Conservation (phyloP, 2,329 filamentous ascomycete genomes). For the Aspergillus sp. region DNA sequence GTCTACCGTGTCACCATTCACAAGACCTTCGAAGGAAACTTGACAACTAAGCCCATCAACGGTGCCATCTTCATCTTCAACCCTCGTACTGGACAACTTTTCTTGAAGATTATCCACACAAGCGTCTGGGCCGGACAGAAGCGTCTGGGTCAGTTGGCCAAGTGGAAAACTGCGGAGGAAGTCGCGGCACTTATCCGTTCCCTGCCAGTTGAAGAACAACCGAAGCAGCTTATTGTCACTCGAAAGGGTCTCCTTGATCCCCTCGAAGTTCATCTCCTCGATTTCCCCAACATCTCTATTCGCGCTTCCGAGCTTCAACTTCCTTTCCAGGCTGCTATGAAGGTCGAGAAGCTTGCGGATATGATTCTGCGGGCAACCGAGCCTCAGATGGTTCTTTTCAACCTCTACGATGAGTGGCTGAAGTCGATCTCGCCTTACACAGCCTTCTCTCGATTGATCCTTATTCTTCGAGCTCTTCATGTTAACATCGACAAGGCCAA, state of each 20-base stretch:
- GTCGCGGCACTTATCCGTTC: slow-evolving; percentile 95
- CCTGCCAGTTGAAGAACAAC: slow-evolving; percentile 93
- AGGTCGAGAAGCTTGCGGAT: slow-evolving; percentile 97
- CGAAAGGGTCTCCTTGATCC: slow-evolving; percentile 95
- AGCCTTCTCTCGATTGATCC: slow-evolving; percentile 88
- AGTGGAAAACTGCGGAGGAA: slow-evolving; percentile 99
- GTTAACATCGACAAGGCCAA: slow-evolving; percentile 99
- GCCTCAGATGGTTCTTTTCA: slow-evolving; percentile 99
- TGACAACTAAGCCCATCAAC: slow-evolving; percentile 99
- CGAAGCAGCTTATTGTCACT: slow-evolving; percentile 97
- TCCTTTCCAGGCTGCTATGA: slow-evolving; percentile 99
- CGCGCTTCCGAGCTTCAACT: slow-evolving; percentile 93
- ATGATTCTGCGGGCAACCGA: slow-evolving; percentile 98
- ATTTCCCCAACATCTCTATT: slow-evolving; percentile 99
- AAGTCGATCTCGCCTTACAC: slow-evolving; percentile 99
- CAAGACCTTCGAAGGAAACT: slow-evolving; percentile 98
- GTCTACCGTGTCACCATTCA: slow-evolving; percentile 99
- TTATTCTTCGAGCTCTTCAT: slow-evolving; percentile 90
- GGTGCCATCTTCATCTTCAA: slow-evolving; percentile 99
- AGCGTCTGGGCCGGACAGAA: slow-evolving; percentile 99
- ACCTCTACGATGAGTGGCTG: slow-evolving; percentile 97
- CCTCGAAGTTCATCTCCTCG: slow-evolving; percentile 91
- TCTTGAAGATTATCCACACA: slow-evolving; percentile 99
- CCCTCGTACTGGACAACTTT: slow-evolving; percentile 92
- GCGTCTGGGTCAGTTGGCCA: slow-evolving; percentile 94